Evolutionary conservation across 345 rosid species (phyloP).

Genomic region (Eutrema heterophyllum): DNA sequence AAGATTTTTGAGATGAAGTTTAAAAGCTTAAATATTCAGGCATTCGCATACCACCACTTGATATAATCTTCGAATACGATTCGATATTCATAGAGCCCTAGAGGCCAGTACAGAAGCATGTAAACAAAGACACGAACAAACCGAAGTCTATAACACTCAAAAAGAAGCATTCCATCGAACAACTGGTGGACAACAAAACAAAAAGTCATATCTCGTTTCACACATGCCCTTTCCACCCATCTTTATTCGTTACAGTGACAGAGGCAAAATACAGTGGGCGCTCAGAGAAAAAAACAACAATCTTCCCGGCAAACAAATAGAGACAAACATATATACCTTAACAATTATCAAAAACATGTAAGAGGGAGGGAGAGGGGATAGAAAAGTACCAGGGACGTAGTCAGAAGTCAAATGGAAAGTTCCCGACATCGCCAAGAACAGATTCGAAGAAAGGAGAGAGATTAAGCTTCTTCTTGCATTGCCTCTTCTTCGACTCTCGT

Average conservation of each 20-base stretch:
- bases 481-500: not conserved
- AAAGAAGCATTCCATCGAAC: constrained; percentile 25
- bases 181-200: constrained; percentile 14
- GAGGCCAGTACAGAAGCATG: not conserved
- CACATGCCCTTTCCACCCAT: not conserved
- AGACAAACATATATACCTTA: not conserved
- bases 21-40: not conserved
- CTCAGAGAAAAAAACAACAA: not conserved
- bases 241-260: not conserved
- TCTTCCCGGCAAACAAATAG: not conserved
- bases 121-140: not conserved
- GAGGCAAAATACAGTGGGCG: not conserved
- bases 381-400: constrained; percentile 16
- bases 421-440: constrained; percentile 25
- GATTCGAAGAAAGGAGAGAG: not conserved
- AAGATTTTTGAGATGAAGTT: not conserved
- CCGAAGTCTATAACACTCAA: not conserved
- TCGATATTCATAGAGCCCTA: not conserved
- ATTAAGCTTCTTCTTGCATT: constrained; percentile 1
- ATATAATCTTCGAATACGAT: not conserved
- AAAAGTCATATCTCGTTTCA: not conserved
- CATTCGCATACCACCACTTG: not conserved
- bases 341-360: not conserved
- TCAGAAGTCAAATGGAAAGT: constrained; percentile 9
- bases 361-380: not conserved